A percentile compares a stretch with the other conserved stretches of the same genome.
Evolutionary conservation across 768 basidiomycete genomes (phyloP).

Genomic region (Mycena maculata): DNA sequence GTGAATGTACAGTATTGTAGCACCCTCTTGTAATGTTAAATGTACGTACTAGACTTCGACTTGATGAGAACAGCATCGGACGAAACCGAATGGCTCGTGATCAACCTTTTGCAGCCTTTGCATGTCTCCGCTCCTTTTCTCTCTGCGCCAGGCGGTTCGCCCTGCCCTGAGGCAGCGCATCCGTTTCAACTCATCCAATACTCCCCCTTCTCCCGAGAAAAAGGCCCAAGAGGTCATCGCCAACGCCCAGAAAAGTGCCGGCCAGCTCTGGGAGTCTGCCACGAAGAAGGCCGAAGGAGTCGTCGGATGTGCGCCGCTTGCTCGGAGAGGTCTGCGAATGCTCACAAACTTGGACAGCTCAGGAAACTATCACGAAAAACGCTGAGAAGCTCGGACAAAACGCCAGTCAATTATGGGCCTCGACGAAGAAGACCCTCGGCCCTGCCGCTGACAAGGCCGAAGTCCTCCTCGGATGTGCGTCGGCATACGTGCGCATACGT

Average conservation of each 20-base stretch:
- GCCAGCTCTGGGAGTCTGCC: slow-evolving; percentile 62
- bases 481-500: not conserved
- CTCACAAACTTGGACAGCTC: slow-evolving; percentile 5
- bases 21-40: too few species aligned
- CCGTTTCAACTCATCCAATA: slow-evolving; percentile 59
- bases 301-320: slow-evolving; percentile 42
- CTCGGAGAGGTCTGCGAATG: not conserved
- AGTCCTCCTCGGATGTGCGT: slow-evolving; percentile 60
- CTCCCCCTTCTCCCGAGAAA: slow-evolving; percentile 66
- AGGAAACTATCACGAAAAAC: slow-evolving; percentile 32
- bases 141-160: slow-evolving; percentile 39
- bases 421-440: slow-evolving; percentile 46
- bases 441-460: slow-evolving; percentile 60
- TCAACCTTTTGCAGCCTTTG: slow-evolving; percentile 6
- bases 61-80: too few species aligned
- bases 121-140: slow-evolving; percentile 34
- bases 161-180: slow-evolving; percentile 44
- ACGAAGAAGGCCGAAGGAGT: slow-evolving; percentile 61
- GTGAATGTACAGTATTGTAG: slow-evolving; percentile 10
- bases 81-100: not conserved
- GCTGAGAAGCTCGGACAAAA: slow-evolving; percentile 33
- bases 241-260: slow-evolving; percentile 66
- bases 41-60: too few species aligned
- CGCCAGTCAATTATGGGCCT: slow-evolving; percentile 33
- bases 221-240: slow-evolving; percentile 77